A percentile compares a stretch with the other conserved stretches of the same genome.
Conservation (phyloP, 805 yeast genomes). For the Priceomyces fermenticarens region DNA sequence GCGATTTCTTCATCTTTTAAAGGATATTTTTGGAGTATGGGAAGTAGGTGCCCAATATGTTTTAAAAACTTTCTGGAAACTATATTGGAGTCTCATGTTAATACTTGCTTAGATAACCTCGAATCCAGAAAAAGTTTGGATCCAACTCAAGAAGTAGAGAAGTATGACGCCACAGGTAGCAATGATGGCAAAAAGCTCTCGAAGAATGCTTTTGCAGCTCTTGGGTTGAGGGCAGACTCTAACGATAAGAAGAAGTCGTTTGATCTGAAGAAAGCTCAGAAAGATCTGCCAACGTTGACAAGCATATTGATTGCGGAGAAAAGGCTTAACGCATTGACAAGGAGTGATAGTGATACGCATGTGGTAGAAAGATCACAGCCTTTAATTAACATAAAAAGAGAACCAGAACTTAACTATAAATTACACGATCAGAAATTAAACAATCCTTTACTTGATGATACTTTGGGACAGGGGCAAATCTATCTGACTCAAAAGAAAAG, state of each 20-base stretch:
- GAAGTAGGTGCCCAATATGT: slow-evolving; percentile 36
- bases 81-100: slow-evolving; percentile 38
- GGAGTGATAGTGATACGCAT: slow-evolving; percentile 6
- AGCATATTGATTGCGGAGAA: slow-evolving; percentile 33
- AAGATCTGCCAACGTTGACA: slow-evolving; percentile 32
- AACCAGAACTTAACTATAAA: not conserved
- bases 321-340: slow-evolving; percentile 15
- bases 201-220: slow-evolving; percentile 26
- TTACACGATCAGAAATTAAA: too few species aligned
- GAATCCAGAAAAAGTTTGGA: slow-evolving; percentile 8
- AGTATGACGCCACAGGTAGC: not conserved
- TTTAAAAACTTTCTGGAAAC: slow-evolving; percentile 16
- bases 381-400: not conserved
- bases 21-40: slow-evolving; percentile 6
- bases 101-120: slow-evolving; percentile 34
- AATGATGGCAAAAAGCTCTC: slow-evolving; percentile 3
- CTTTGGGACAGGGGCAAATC: slow-evolving; percentile 6
- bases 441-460: too few species aligned
- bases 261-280: slow-evolving; percentile 12
- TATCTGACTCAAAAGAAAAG: not conserved
- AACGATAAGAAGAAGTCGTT: slow-evolving; percentile 13
- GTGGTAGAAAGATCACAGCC: slow-evolving; percentile 6
- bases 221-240: slow-evolving; percentile 32
- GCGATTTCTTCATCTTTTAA: not conserved
- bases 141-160: not conserved